Percentiles rank a stretch among this genome's conserved stretches.
Evolutionary conservation across 2,329 filamentous ascomycete species (phyloP).

Genomic region (Davidsoniella australis): DNA sequence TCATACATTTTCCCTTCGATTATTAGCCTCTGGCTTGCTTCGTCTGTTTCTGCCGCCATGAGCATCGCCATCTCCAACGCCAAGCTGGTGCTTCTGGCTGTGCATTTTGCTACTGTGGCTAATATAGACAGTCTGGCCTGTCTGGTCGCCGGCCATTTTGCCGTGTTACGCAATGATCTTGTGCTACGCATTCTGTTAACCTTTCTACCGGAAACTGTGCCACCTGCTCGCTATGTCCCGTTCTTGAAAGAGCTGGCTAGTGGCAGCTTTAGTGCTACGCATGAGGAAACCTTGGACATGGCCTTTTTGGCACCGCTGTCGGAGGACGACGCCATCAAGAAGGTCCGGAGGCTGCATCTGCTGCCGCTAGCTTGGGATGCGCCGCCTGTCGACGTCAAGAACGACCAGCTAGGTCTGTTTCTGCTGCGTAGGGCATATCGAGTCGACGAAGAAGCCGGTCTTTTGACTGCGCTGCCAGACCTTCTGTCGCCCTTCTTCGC

Average conservation of each 20-base stretch:
- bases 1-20: neutral
- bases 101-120: slow-evolving; percentile 48
- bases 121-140: slow-evolving; percentile 45
- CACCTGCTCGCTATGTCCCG: slow-evolving; percentile 43
- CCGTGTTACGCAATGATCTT: slow-evolving; percentile 45
- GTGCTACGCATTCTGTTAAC: slow-evolving; percentile 58
- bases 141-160: slow-evolving; percentile 38
- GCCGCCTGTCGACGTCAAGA: slow-evolving; percentile 28
- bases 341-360: slow-evolving; percentile 45
- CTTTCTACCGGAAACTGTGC: slow-evolving; percentile 55
- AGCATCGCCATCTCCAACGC: slow-evolving; percentile 37
- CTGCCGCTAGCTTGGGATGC: slow-evolving; percentile 36
- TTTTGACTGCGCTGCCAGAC: slow-evolving; percentile 49
- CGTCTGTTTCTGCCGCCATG: slow-evolving; percentile 17
- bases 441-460: slow-evolving; percentile 56
- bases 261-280: slow-evolving; percentile 25
- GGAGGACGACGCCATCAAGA: slow-evolving; percentile 46
- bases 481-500: slow-evolving; percentile 52
- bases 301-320: slow-evolving; percentile 39
- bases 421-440: slow-evolving; percentile 49
- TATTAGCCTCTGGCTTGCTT: slow-evolving; percentile 12
- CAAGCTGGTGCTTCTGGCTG: slow-evolving; percentile 57
- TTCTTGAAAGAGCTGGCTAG: slow-evolving; percentile 42
- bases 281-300: slow-evolving; percentile 33
- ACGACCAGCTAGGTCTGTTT: slow-evolving; percentile 45